These are phyloP conservation scores for Aspergillus nidulans DNA, from an alignment of 495 filamentous ascomycete genomes.

Conservation along the genomic window DNA sequence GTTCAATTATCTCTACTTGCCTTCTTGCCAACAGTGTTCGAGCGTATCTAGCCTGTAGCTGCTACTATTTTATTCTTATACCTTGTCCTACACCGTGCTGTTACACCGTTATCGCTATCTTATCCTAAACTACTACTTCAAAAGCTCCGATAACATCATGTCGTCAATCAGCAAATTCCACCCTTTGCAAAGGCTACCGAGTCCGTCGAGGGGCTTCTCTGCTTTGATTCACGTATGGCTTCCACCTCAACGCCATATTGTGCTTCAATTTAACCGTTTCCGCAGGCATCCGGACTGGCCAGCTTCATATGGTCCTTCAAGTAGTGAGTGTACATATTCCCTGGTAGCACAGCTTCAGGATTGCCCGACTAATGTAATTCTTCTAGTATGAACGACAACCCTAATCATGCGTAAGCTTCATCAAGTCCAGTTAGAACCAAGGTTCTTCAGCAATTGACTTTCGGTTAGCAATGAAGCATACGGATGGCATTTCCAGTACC, in stretches of 20 bases:
- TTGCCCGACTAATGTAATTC: neutral
- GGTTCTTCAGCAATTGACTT: conserved; percentile 8
- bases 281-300: conserved; percentile 46
- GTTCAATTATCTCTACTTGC: neutral
- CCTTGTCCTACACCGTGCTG: neutral
- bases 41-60: neutral
- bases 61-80: neutral
- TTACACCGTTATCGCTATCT: neutral
- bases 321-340: conserved; percentile 39
- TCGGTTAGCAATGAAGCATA: conserved; percentile 58
- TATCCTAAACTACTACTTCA: neutral
- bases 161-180: conserved; percentile 32
- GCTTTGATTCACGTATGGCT: conserved; percentile 64
- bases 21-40: neutral
- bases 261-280: neutral
- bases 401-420: conserved; percentile 39
- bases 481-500: conserved; percentile 80
- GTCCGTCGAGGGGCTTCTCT: conserved; percentile 67
- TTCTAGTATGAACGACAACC: conserved; percentile 42
- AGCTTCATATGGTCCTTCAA: conserved; percentile 68
- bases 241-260: neutral
- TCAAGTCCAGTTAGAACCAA: neutral
- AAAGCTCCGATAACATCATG: neutral
- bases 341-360: neutral
- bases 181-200: conserved; percentile 66